Conservation (phyloP, 2,329 filamentous ascomycete genomes). For the Cladosporium sp. region DNA sequence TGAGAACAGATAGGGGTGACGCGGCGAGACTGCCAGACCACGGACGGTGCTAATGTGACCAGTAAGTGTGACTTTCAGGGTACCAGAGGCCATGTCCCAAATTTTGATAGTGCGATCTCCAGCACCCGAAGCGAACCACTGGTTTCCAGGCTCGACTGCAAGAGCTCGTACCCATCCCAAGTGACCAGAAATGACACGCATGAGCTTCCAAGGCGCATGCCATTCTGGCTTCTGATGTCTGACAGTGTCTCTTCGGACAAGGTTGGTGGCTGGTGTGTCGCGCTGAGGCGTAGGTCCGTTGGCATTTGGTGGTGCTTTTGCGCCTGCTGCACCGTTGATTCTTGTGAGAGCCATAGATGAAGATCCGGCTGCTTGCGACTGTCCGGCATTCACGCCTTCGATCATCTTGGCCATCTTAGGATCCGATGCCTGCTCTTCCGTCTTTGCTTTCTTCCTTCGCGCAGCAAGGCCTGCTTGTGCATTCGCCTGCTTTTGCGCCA, state of each 20-base stretch:
- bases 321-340: slow-evolving; percentile 41
- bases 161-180: slow-evolving; percentile 88
- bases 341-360: slow-evolving; percentile 57
- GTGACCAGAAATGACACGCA: slow-evolving; percentile 95
- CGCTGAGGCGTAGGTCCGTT: slow-evolving; percentile 51
- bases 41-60: slow-evolving; percentile 93
- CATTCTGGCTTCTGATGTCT: slow-evolving; percentile 78
- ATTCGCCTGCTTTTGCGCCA: slow-evolving; percentile 74
- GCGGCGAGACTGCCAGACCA: slow-evolving; percentile 83
- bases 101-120: slow-evolving; percentile 98
- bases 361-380: slow-evolving; percentile 40
- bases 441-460: slow-evolving; percentile 60
- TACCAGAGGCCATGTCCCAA: slow-evolving; percentile 89
- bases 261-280: slow-evolving; percentile 50
- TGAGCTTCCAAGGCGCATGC: slow-evolving; percentile 98
- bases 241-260: slow-evolving; percentile 61
- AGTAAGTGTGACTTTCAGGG: slow-evolving; percentile 79
- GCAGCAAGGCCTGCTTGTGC: slow-evolving; percentile 54
- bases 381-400: slow-evolving; percentile 54
- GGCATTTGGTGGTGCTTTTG: slow-evolving; percentile 49
- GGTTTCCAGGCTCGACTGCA: slow-evolving; percentile 90
- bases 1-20: slow-evolving; percentile 95
- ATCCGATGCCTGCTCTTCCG: slow-evolving; percentile 48
- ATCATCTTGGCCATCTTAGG: slow-evolving; percentile 63
- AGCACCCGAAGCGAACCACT: slow-evolving; percentile 95